Evolutionary conservation across 202 grass and related monocot species (phyloP).

Genomic region (Schoenoplectus tabernaemontani): DNA sequence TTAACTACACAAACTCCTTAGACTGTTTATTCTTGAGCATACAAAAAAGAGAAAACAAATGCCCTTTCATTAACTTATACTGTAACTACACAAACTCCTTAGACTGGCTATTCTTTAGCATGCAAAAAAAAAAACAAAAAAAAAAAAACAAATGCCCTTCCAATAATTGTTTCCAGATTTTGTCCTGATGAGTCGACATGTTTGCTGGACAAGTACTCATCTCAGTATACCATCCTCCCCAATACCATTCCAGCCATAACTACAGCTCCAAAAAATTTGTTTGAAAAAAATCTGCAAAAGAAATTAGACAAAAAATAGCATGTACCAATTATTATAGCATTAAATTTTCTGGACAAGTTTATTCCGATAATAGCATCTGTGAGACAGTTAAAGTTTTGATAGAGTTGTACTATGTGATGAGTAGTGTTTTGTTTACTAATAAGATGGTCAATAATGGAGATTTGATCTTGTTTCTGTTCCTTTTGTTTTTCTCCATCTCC

Average conservation of each 20-base stretch:
- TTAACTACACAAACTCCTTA: neutral
- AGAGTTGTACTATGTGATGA: neutral
- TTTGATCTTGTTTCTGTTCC: too few species aligned
- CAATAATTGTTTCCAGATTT: neutral
- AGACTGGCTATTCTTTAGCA: neutral
- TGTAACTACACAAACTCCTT: neutral
- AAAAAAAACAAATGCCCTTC: neutral
- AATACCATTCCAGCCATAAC: conserved; percentile 33
- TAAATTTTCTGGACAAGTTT: neutral
- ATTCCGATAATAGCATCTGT: too few species aligned
- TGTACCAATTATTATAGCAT: neutral
- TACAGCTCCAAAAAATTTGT: conserved; percentile 41
- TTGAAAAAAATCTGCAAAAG: conserved; percentile 30
- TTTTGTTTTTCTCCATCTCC: too few species aligned
- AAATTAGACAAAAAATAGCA: neutral
- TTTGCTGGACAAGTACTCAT: neutral
- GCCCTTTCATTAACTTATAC: neutral
- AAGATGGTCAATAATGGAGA: too few species aligned
- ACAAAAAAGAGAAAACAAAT: neutral
- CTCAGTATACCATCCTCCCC: conserved; percentile 30
- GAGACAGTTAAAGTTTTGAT: neutral
- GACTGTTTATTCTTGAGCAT: neutral
- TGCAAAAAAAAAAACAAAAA: neutral
- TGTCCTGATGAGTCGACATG: neutral
- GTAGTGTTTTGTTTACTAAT: neutral